Evolutionary conservation across 257 asterid genomes (phyloP).

Genomic region (Capsicum rhomboideum): DNA sequence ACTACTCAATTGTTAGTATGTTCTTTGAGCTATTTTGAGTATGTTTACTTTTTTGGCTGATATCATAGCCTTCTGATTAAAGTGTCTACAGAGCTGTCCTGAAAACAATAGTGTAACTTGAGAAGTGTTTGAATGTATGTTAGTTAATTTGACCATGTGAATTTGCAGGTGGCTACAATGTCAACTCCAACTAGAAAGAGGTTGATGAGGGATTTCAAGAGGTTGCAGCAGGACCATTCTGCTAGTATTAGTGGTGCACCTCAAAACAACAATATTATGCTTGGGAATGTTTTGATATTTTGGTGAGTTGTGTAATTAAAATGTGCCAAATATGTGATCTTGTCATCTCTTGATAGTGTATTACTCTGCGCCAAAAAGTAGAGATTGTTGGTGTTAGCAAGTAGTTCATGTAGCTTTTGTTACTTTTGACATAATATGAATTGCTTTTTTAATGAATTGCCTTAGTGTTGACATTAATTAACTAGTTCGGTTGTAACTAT

Average conservation of each 20-base stretch:
- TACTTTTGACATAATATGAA: background rate
- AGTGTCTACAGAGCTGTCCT: too few species aligned
- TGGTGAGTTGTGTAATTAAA: constrained; percentile 32
- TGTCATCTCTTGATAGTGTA: background rate
- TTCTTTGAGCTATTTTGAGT: too few species aligned
- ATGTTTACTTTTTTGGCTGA: too few species aligned
- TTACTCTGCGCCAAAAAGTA: background rate
- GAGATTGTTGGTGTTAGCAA: background rate
- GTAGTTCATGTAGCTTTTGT: background rate
- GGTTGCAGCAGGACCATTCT: too few species aligned
- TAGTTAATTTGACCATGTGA: background rate
- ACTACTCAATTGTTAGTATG: too few species aligned
- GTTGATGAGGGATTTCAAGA: too few species aligned
- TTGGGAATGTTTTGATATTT: constrained; percentile 75
- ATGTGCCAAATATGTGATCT: background rate
- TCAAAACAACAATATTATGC: too few species aligned
- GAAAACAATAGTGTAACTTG: too few species aligned
- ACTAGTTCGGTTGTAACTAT: background rate
- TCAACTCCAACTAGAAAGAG: too few species aligned
- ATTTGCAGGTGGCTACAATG: constrained; percentile 22
- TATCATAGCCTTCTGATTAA: too few species aligned
- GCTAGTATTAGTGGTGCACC: too few species aligned
- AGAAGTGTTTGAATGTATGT: too few species aligned
- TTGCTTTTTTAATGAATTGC: background rate
- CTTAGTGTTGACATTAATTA: background rate